Evolutionary conservation across 495 filamentous ascomycete genomes (phyloP).

Genomic region (Penicillium angulare): DNA sequence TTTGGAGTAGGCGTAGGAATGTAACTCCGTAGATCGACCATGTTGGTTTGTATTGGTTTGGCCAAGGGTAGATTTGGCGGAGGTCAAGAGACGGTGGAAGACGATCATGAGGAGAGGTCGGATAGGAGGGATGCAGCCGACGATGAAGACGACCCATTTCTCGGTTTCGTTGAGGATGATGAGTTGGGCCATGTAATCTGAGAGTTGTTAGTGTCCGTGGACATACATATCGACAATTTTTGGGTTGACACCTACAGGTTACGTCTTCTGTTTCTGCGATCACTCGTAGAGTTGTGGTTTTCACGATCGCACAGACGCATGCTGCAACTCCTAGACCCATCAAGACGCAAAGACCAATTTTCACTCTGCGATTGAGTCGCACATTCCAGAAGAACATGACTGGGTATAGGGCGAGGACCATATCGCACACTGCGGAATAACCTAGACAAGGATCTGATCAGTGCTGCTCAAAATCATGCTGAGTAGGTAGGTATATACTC

Average conservation of each 20-base stretch:
- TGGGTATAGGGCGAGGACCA: conserved; percentile 30
- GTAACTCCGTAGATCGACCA: conserved; percentile 7
- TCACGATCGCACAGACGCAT: conserved; percentile 14
- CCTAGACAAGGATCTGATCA: not conserved
- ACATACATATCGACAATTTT: not conserved
- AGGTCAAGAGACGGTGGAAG: conserved; percentile 4
- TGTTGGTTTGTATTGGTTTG: not conserved
- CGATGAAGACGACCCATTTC: conserved; percentile 18
- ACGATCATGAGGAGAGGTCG: conserved; percentile 9
- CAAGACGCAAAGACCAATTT: conserved; percentile 38
- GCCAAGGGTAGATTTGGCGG: not conserved
- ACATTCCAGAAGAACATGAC: conserved; percentile 40
- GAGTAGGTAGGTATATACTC: not conserved
- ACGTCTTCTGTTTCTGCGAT: conserved; percentile 7
- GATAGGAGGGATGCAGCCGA: conserved; percentile 16
- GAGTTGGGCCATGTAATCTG: conserved; percentile 10
- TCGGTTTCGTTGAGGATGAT: conserved; percentile 15
- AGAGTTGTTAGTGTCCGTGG: not conserved
- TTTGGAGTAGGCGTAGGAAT: conserved; percentile 3
- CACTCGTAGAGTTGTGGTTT: conserved; percentile 7
- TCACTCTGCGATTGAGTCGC: conserved; percentile 35
- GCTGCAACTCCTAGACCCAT: conserved; percentile 36
- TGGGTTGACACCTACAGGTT: conserved; percentile 11
- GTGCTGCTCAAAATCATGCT: not conserved
- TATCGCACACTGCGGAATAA: conserved; percentile 16